phyloP scores from a whole-genome alignment of 83 land plant genomes.

The Thuja plicata region DNA sequence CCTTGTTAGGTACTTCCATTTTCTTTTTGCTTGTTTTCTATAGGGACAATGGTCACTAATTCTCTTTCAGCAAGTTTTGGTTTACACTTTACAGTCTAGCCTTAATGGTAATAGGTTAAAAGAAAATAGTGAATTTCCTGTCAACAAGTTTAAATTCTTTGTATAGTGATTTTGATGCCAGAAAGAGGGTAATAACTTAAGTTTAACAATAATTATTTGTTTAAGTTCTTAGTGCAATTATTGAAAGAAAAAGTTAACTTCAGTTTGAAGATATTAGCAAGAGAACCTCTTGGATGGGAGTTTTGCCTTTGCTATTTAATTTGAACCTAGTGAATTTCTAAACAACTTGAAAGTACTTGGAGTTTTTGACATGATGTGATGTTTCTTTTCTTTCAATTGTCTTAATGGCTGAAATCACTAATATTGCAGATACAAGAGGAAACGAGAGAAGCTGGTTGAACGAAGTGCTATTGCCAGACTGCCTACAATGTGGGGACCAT shows the following conservation, averaged over 20 bases:
- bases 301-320: neutral
- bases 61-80: neutral
- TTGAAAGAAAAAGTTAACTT: neutral
- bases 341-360: neutral
- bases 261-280: neutral
- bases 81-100: neutral
- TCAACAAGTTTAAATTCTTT: neutral
- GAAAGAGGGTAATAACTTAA: neutral
- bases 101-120: neutral
- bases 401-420: neutral
- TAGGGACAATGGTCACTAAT: neutral
- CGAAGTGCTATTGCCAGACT: conserved; percentile 75
- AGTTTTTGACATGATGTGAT: neutral
- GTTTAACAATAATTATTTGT: neutral
- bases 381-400: neutral
- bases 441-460: conserved; percentile 77
- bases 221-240: neutral
- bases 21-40: neutral
- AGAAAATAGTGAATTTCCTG: neutral
- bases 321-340: neutral
- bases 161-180: neutral
- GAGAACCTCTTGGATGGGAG: neutral
- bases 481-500: conserved; percentile 91
- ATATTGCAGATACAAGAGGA: conserved; percentile 68
- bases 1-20: conserved; percentile 63